Base-by-base conservation (phyloP, 1,284 basidiomycete species). In the Vanrija humicola region DNA sequence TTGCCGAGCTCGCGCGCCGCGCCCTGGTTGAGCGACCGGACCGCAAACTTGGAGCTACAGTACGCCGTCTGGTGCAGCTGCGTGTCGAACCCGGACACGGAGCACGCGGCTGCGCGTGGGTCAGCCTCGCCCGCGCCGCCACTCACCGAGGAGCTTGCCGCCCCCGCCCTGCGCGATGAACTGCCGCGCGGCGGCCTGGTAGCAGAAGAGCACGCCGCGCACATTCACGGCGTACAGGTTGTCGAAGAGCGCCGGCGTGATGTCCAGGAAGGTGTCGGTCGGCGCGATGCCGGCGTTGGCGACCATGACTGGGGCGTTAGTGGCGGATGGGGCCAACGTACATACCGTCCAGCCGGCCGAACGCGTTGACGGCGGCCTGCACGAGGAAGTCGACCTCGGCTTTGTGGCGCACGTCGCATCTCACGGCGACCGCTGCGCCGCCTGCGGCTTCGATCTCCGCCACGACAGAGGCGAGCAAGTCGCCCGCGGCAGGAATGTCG, bases 141-240 rank as follows among this genome's bases (percentile, higher is more conserved):
- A 76, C n/a, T 77, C 78, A 52, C 77, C 78, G 28, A 80, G 63
- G 39, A 79, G 73, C 43, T 77, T 65, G 1, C 79, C 77, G 14
- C 59, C 67, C 5, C 26, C 26, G 19, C 74, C 78, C 57, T 81
- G 77, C 58, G 69, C 68, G 34, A 80, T 71, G 78, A 79, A 80
- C 54, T 77, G 75, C 58, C 63, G 59, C 23, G 79, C 80, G 1
- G 78, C 75, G 1, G 70, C 70, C 58, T 76, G 73, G 62, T 78
- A 78, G 54, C 69, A 76, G 34, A 75, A 59, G 19, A 77, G 58
- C 1, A 68, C 63, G 3, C 77, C 77, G 15, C 61, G 59, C 25
- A 72, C 59, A 58, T 79, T 79, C 39, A 76, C 64, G 1, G 58
- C 50, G 54, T 62, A 70, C 12, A 70, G 34, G 9, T 58, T 43